Evolutionary conservation across 2,329 filamentous ascomycete species (phyloP).

Genomic region (Macrophomina pseudophaseolina): DNA sequence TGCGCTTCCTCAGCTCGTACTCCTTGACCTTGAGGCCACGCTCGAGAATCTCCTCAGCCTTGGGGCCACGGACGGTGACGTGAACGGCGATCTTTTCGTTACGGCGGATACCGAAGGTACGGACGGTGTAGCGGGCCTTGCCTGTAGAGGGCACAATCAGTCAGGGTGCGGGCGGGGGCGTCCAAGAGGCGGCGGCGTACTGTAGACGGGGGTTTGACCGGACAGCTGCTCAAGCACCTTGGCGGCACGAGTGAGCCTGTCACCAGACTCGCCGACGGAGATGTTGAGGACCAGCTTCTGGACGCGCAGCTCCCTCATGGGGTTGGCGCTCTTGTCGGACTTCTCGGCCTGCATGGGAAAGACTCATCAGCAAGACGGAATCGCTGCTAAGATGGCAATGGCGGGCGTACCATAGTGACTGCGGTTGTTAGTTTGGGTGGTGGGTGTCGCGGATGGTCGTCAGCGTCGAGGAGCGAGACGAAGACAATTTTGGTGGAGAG

Average conservation of each 20-base stretch:
- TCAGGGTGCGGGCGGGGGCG: slow-evolving; percentile 5
- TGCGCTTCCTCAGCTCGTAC: slow-evolving; percentile 98
- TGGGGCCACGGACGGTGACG: slow-evolving; percentile 98
- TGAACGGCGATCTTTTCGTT: slow-evolving; percentile 99
- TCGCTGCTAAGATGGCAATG: not conserved
- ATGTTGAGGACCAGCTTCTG: slow-evolving; percentile 99
- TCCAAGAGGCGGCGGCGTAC: slow-evolving; percentile 57
- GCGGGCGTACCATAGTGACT: slow-evolving; percentile 46
- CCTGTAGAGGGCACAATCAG: slow-evolving; percentile 55
- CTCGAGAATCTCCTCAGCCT: slow-evolving; percentile 99
- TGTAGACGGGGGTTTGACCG: slow-evolving; percentile 99
- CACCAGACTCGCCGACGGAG: slow-evolving; percentile 99
- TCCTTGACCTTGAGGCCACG: slow-evolving; percentile 99
- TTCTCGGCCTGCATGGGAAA: slow-evolving; percentile 40
- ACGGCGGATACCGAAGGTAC: slow-evolving; percentile 99
- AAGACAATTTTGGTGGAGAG: slow-evolving; percentile 28
- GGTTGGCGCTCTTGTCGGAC: slow-evolving; percentile 84
- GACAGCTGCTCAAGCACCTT: slow-evolving; percentile 99
- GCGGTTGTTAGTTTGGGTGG: slow-evolving; percentile 41
- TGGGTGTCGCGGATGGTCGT: slow-evolving; percentile 38
- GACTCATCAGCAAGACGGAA: slow-evolving; percentile 33
- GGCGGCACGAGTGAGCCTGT: slow-evolving; percentile 98
- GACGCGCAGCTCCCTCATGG: slow-evolving; percentile 99
- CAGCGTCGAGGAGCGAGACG: slow-evolving; percentile 29
- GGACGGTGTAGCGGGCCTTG: slow-evolving; percentile 99